Evolutionary conservation across 139 green algal genomes (phyloP), one percentile per base, ranked within the genome.

Genomic region (Micractinium sp.): DNA sequence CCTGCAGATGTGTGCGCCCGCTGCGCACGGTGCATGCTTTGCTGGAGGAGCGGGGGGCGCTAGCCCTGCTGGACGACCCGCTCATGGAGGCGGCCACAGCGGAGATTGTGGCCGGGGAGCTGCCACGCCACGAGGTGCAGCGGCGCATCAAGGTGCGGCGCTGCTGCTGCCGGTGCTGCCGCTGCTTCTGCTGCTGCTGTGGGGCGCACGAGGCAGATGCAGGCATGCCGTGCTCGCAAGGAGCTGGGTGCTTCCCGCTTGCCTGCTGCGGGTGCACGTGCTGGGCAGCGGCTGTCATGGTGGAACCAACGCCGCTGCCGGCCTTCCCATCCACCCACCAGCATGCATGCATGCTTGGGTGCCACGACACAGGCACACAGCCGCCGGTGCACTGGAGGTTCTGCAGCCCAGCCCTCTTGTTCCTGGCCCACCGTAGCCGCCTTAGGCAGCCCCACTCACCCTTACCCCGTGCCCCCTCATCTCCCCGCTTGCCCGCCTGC

Each of bases 11-110:
- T 77, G 89, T 93, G 53, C 87, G 90, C 18, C 95, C 93, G 36
- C 92, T 99, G 77, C 86, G 87, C 15, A 99, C 97, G 1, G 97
- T 98, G 80, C 77, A 95, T 80, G 61, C 81, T n/a, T 92, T 97
- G 29, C 93, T 99, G n/a, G 94, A 97, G 83, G 96, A 95, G 80
- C 84, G 85, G 12, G 93, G 93, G 39, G 93, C 88, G 0, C 77
- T 95, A 78, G 89, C 77, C 18, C 31, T 95, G 90, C 92, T 96
- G 83, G 90, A 95, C 19, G 97, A 99, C 90, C 92, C 94, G 0
- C 92, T 97, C 1, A 89, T 99, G 88, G 47, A 92, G 1, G 63
- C 78, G 0, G 97, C 97, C 19, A 99, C 96, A 0, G 95, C 93
- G 7, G 97, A 99, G 93, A 98, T 99, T 47, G 85, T 95, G 16